Evolutionary conservation across 352 stramenopile genomes (phyloP), one percentile per base, ranked within the genome.

Genomic region (Phytopythium aichiense): DNA sequence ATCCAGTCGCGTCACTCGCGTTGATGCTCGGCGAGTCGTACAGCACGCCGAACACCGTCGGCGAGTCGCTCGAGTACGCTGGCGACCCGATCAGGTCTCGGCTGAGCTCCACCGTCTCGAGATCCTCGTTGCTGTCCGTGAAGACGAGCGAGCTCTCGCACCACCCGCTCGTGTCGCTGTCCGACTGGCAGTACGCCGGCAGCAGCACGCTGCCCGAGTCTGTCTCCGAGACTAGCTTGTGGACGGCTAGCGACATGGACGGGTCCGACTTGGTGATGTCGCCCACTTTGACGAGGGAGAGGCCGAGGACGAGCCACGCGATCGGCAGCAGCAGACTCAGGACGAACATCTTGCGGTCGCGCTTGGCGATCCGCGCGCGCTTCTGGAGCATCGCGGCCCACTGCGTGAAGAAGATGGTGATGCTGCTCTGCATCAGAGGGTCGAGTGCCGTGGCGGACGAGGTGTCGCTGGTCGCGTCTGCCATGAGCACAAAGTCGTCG

Each of bases 331-430:
- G 87, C 28, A 96, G 66, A 3, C 90, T 28, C 4, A 86, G 68
- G 60, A 88, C 79, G 61, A 88, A 94, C 33, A 95, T 72, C 65
- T 95, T 94, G 20, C 92, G 93, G 69, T 98, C 95, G 43, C 95
- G 79, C 54, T 88, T 87, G 33, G 96, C 96, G 49, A 97, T 94
- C 5, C 84, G 78, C 42, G 92, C 88, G 18, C 95, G 77, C 60
- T 98, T 98, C 33, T 80, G 64, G 54, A 98, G 85, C 49, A 98
- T 70, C 37, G 92, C 92, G 40, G 67, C 65, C 50, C 98, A 76
- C 63, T 98, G 93, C 25, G 83, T 76, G 28, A 79, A 71, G 73
- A 98, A 98, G 54, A 87, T 73, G 16, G 51, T 23, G 33, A 58
- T 48, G 45, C 53, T 55, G 55, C 56, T 56, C 23, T 4, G 48